Evolutionary conservation across 225 moss, liverwort and hornwort genomes (phyloP).

Genomic region (Pleurozium schreberi): DNA sequence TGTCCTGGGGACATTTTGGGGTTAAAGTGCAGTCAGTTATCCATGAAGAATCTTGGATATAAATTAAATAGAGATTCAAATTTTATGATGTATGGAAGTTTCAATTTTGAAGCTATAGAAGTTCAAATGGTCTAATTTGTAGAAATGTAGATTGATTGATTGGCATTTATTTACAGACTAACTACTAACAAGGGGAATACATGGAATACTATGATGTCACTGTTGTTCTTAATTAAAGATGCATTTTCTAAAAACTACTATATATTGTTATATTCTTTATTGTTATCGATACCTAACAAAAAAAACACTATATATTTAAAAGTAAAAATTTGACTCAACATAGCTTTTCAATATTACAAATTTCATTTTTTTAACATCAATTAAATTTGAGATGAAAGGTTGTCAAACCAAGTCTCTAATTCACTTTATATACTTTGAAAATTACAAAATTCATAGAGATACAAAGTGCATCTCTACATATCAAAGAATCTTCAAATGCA

Average conservation of each 20-base stretch:
- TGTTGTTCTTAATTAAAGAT: not conserved
- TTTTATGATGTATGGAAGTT: not conserved
- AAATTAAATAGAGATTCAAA: not conserved
- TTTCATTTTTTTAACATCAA: accelerated
- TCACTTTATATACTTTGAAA: not conserved
- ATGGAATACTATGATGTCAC: not conserved
- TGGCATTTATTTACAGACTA: not conserved
- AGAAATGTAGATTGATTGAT: not conserved
- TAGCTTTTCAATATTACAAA: not conserved
- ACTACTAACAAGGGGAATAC: accelerated
- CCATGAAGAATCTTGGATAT: too few relatives aligned
- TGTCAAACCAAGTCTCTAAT: not conserved
- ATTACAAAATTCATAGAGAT: not conserved
- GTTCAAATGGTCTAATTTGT: not conserved
- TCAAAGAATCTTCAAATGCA: not conserved
- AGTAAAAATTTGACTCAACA: accelerated
- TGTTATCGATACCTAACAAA: not conserved
- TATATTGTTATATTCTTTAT: accelerated
- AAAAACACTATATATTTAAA: not conserved
- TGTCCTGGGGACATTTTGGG: too few relatives aligned
- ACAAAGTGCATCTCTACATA: too few relatives aligned
- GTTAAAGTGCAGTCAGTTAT: accelerated
- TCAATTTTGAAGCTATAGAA: not conserved
- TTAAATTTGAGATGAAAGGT: not conserved
- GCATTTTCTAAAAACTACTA: too few relatives aligned